Percentiles rank a stretch among this genome's conserved stretches.
Conservation (phyloP, 257 asterid species). For the Ligustrum vulgare region DNA sequence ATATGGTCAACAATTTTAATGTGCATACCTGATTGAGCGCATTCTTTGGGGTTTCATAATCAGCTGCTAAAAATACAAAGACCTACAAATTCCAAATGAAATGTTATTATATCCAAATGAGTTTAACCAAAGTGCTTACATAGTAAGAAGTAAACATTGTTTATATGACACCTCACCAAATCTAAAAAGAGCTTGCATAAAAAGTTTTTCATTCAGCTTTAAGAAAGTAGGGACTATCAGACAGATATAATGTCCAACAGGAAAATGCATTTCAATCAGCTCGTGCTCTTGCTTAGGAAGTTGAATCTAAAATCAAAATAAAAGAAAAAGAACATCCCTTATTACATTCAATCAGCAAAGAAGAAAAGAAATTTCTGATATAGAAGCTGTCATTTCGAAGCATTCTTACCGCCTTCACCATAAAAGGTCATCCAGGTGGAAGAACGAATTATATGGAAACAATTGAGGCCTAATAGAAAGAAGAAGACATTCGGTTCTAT, state of each 20-base stretch:
- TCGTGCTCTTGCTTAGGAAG: slow-evolving; percentile 95
- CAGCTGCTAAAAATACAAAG: slow-evolving; percentile 95
- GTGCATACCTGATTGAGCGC: slow-evolving; percentile 72
- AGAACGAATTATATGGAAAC: not conserved
- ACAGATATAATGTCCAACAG: too few species aligned
- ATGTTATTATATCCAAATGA: slow-evolving; percentile 8
- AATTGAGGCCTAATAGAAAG: slow-evolving; percentile 16
- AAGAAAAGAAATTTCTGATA: slow-evolving; percentile 12
- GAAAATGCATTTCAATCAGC: slow-evolving; percentile 90
- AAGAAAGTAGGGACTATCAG: too few species aligned
- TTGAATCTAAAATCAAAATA: slow-evolving; percentile 53
- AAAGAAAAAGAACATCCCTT: slow-evolving; percentile 12
- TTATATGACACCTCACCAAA: too few species aligned
- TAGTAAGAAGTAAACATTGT: too few species aligned
- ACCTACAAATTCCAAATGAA: slow-evolving; percentile 48
- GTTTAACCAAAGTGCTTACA: slow-evolving; percentile 11
- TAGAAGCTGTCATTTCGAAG: not conserved
- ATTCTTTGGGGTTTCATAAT: slow-evolving; percentile 81
- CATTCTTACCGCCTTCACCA: not conserved
- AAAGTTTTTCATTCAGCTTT: too few species aligned
- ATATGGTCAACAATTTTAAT: not conserved
- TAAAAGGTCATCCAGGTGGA: not conserved
- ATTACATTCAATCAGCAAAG: slow-evolving; percentile 7
- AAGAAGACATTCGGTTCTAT: slow-evolving; percentile 81
- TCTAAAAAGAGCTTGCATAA: too few species aligned